Evolutionary conservation across 371 early-diverging fungal genomes (phyloP), one percentile per base, ranked within the genome.

Genomic region (Synchytrium microbalum): DNA sequence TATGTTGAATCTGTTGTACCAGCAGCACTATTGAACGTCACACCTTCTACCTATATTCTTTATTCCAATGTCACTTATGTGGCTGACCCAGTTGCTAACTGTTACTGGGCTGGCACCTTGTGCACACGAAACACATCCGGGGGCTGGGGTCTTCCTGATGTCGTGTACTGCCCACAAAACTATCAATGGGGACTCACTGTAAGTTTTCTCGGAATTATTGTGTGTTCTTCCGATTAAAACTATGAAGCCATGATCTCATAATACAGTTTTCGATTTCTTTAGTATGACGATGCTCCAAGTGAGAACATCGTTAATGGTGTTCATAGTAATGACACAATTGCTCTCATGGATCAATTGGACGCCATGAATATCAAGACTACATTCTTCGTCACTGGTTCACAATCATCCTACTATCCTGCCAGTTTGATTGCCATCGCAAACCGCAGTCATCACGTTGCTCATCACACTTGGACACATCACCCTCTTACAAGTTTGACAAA

Each of bases 401-500:
- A 30, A 1, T 54, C 32, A 38, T 16, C 24, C 5, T 23, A 24
- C 55, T 56, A 63, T 60, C 68, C 68, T 0, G 32, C 0, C 23
- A 46, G 56, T 5, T n/a, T 64, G 57, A 1, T 3, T 55, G 60
- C 55, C 19, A 65, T 14, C 13, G 60, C 60, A 10, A 53, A 28
- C 24, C 67, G 54, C 55, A 86, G 86, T 30, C 88, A 87, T 58
- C 84, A 87, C 3, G 82, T 87, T 31, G 60, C 27, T 24, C 24
- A 65, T 19, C 76, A 74, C 61, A 75, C 75, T 16, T 76, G 75
- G 75, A 79, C 67, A 56, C 91, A 90, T 62, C 71, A 74, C 31
- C 69, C 82, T 27, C 76, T 88, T 70, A 87, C 88, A 25, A 74
- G 81, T 16, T 65, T 85, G 66, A 78, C 85, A 30, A 86, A 89